Base-by-base conservation (phyloP, 352 stramenopile genomes). In the Pythium aphanidermatum region DNA sequence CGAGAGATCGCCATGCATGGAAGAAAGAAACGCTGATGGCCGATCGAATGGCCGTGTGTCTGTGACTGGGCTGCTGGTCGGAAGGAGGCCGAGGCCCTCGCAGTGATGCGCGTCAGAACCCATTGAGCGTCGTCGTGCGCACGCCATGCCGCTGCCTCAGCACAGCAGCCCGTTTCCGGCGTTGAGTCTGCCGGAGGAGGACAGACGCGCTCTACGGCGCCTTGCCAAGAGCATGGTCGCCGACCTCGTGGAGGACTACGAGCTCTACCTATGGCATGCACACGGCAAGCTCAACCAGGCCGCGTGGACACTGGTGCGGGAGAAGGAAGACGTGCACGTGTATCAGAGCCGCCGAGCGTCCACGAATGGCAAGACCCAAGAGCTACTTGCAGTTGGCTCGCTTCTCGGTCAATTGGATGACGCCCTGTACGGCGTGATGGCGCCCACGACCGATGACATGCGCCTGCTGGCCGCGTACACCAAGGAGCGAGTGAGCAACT, bases 351-450 rank as follows among this genome's bases (percentile, higher is more conserved):
- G 65, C 20, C 58, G 63, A 16, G 27, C 30, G 23, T 68, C 64
- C 20, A 4, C 39, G 5, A 23, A 27, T 1, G 11, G 11, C 19
- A 55, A 48, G 17, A 40, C 38, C 4, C 47, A 39, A 13, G 49
- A 57, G 37, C 44, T 65, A 12, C 38, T 60, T 1, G 30, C 45
- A 2, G 40, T 60, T 12, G 76, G 76, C 14, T 74, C 64, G 8
- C 43, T 88, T 0, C 51, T 62, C 9, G 76, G 76, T 5, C 68
- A 63, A 16, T 28, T 88, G 0, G 63, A 86, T 17, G 76, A 88
- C 32, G 67, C 62, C 14, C 65, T 88, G 55, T 83, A 77, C 46
- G 76, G 76, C n/a, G 48, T 62, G 23, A 31, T 83, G 31, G 55
- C 41, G 4, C 43, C 57, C 1, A 73, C 68, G 9, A 51, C 64